phyloP scores from a whole-genome alignment of 2,329 filamentous ascomycete genomes.

The Fusarium subtropicale region DNA sequence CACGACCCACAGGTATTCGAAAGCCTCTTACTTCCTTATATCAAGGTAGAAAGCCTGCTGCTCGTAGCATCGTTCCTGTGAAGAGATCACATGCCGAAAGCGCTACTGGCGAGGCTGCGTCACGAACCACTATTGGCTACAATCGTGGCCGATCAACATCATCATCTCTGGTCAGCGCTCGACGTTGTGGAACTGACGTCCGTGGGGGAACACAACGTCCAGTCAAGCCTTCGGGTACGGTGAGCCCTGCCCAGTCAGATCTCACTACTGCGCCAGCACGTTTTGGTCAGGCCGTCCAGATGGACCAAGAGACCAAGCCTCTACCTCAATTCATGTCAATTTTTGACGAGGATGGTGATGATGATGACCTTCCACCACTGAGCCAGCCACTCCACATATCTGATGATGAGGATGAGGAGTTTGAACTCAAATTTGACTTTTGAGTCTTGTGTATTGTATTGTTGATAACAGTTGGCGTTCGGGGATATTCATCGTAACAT shows the following conservation, averaged over 20 bases:
- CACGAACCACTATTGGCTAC: constrained; percentile 86
- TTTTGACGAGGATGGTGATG: constrained; percentile 63
- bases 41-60: constrained; percentile 44
- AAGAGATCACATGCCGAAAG: constrained; percentile 66
- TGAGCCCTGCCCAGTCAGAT: constrained; percentile 41
- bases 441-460: constrained; percentile 32
- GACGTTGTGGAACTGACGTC: constrained; percentile 31
- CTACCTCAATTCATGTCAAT: constrained; percentile 68
- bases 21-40: constrained; percentile 51
- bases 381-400: constrained; percentile 38
- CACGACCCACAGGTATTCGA: constrained; percentile 34
- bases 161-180: constrained; percentile 58
- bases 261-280: constrained; percentile 63
- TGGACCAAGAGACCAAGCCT: constrained; percentile 44
- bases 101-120: constrained; percentile 72
- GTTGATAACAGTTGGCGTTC: constrained; percentile 40
- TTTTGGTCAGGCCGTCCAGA: constrained; percentile 43
- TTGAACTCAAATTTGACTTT: constrained; percentile 63
- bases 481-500: constrained; percentile 3
- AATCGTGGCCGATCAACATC: constrained; percentile 76
- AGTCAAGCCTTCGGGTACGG: constrained; percentile 29
- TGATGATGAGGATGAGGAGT: constrained; percentile 65
- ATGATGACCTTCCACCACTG: constrained; percentile 49
- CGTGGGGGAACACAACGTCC: constrained; percentile 25
- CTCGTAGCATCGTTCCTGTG: constrained; percentile 57